Conservation (phyloP, 2,329 filamentous ascomycete species). For the Colletotrichum magnum region DNA sequence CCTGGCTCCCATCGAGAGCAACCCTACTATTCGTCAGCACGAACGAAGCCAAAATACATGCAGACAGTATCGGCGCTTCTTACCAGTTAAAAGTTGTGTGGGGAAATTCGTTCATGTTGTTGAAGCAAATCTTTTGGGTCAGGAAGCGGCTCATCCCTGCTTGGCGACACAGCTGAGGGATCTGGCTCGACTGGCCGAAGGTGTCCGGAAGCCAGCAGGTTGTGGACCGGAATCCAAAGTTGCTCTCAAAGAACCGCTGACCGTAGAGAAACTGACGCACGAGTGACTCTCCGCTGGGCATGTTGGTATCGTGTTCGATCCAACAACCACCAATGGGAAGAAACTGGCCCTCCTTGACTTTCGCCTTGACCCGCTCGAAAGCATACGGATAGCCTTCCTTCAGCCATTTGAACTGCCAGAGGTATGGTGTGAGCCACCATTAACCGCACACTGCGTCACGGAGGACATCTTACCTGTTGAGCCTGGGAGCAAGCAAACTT, state of each 20-base stretch:
- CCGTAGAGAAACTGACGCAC: slow-evolving; percentile 78
- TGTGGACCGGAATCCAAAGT: slow-evolving; percentile 73
- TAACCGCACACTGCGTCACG: background rate
- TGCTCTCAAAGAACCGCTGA: slow-evolving; percentile 76
- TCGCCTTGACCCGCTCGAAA: slow-evolving; percentile 76
- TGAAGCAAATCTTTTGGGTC: slow-evolving; percentile 80
- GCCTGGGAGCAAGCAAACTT: slow-evolving; percentile 76
- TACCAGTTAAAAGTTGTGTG: slow-evolving; percentile 79
- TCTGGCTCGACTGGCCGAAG: slow-evolving; percentile 77
- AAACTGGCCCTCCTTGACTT: slow-evolving; percentile 76
- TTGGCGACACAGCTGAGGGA: slow-evolving; percentile 76
- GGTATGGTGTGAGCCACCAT: background rate
- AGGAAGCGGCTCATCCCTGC: slow-evolving; percentile 79
- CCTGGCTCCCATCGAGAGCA: slow-evolving; percentile 76
- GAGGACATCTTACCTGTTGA: slow-evolving; percentile 53
- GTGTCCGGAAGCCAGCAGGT: slow-evolving; percentile 81
- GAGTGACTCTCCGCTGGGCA: slow-evolving; percentile 77
- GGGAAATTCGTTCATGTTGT: slow-evolving; percentile 81
- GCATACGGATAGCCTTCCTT: slow-evolving; percentile 74
- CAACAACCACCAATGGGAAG: slow-evolving; percentile 78
- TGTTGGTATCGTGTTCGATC: slow-evolving; percentile 80
- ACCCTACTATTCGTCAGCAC: slow-evolving; percentile 52
- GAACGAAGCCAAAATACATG: too few relatives aligned
- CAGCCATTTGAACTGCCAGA: slow-evolving; percentile 69
- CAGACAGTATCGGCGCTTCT: background rate